phyloP scores from a whole-genome alignment of 345 rosid species.

The Luvunga scandens region DNA sequence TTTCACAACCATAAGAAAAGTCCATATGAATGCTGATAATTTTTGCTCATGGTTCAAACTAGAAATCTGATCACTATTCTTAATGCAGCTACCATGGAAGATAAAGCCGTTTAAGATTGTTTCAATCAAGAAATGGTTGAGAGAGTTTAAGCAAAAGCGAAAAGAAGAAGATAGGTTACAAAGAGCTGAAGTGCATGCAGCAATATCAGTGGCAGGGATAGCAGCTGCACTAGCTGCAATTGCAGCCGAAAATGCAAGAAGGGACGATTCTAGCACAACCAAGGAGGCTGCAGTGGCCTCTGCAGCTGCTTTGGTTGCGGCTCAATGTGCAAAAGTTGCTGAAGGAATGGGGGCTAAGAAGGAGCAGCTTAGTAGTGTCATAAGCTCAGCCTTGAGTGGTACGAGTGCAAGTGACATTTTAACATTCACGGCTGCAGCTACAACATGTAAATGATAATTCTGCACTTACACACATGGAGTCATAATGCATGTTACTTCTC shows the following conservation, averaged over 20 bases:
- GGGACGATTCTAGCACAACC: constrained; percentile 21
- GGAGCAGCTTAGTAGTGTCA: constrained; percentile 57
- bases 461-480: neutral
- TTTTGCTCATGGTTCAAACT: neutral
- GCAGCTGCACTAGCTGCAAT: constrained; percentile 87
- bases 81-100: constrained; percentile 69
- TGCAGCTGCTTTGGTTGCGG: constrained; percentile 86
- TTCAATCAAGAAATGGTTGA: constrained; percentile 85
- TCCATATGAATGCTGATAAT: neutral
- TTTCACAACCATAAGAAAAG: neutral
- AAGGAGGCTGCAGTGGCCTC: constrained; percentile 77
- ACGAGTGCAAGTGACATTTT: constrained; percentile 71
- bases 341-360: constrained; percentile 87
- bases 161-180: constrained; percentile 78
- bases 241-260: constrained; percentile 56
- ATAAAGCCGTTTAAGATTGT: constrained; percentile 38
- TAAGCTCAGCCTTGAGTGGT: constrained; percentile 76
- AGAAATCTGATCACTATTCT: neutral
- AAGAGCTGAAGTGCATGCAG: constrained; percentile 90
- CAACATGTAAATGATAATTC: constrained; percentile 56
- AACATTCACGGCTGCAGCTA: constrained; percentile 86
- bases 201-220: constrained; percentile 77
- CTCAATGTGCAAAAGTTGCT: constrained; percentile 78
- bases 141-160: constrained; percentile 66
- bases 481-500: neutral